Evolutionary conservation across 2,329 filamentous ascomycete species (phyloP), one percentile per base, ranked within the genome.

Genomic region (Cladobotryum mycophilum): DNA sequence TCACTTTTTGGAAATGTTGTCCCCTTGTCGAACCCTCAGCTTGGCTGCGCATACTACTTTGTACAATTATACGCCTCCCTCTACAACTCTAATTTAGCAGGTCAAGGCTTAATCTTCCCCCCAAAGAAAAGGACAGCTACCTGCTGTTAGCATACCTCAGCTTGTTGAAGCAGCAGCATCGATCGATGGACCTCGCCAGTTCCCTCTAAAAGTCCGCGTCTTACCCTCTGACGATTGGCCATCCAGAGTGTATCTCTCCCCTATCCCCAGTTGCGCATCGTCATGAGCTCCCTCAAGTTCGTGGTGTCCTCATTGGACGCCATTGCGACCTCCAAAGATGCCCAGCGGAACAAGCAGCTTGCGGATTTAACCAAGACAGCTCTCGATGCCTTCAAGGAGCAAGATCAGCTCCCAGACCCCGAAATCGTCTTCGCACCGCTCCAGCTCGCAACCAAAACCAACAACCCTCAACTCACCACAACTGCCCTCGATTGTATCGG

Each of bases 401-500:
- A 85, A 52, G 89, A 93, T 59, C 78, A 89, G 58, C 81, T 88
- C 55, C 89, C 95, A 63, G 88, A 95, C 62, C 91, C 95, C 34
- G 90, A 97, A 67, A 75, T 95, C 51, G 84, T 99, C 60, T 99
- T 99, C 64, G 84, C 86, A 58, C 93, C 93, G 13, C 73, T 99
- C 33, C 88, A 95, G 64, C 79, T 97, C 40, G 93, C 95, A 44
- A 92, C 91, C 35, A 89, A 90, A 66, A 86, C 89, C 9, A 81
- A 85, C 61, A 96, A 89, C 62, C 85, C 92, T 48, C 83, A 89
- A 52, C 78, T 99, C 43, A 88, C 90, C 53, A 95, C 90, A 18
- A 88, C 88, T 36, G 91, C 93, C 6, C 82, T 99, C 63, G 93
- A 99, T 71, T 97, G 92, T 71, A 96, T 99, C 62, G 93, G 95